Percentiles rank a stretch among this genome's conserved stretches.
Evolutionary conservation across 768 basidiomycete genomes (phyloP).

Genomic region (Mycena rebaudengoi): DNA sequence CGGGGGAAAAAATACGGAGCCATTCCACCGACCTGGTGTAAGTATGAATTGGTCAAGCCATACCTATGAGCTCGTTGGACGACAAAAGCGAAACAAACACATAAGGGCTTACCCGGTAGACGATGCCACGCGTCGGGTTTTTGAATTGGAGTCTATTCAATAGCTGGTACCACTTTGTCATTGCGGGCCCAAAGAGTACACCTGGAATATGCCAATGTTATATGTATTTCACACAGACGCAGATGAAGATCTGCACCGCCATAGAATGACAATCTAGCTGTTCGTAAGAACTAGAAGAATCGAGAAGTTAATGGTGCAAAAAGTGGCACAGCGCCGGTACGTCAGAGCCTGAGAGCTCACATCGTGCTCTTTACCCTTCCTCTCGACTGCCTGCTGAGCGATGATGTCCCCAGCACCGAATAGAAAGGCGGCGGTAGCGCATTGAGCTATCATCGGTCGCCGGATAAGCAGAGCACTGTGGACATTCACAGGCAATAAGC

Average conservation of each 20-base stretch:
- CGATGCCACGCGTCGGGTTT: slow-evolving; percentile 62
- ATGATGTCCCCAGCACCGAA: slow-evolving; percentile 83
- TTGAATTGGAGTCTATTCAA: slow-evolving; percentile 77
- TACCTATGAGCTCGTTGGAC: slow-evolving; percentile 54
- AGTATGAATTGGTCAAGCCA: slow-evolving; percentile 84
- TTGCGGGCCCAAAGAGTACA: slow-evolving; percentile 78
- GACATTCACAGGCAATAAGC: neutral
- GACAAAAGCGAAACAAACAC: neutral
- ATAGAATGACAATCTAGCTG: slow-evolving; percentile 73
- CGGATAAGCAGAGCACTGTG: slow-evolving; percentile 66
- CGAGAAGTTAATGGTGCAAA: neutral
- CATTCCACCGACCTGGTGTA: slow-evolving; percentile 71
- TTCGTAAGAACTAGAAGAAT: slow-evolving; percentile 58
- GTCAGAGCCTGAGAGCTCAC: slow-evolving; percentile 63
- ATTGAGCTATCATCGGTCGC: slow-evolving; percentile 70
- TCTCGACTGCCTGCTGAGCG: slow-evolving; percentile 88
- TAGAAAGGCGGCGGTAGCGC: slow-evolving; percentile 68
- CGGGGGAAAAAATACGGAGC: too few relatives aligned
- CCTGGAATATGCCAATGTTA: slow-evolving; percentile 42
- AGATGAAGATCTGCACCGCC: slow-evolving; percentile 59
- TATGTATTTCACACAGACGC: neutral
- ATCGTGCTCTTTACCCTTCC: slow-evolving; percentile 77
- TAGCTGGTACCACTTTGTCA: slow-evolving; percentile 85
- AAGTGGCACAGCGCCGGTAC: neutral
- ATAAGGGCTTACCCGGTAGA: slow-evolving; percentile 62